These are phyloP conservation scores for Candida dajiaensis DNA, from an alignment of 805 yeast genomes.

Conservation along the genomic window DNA sequence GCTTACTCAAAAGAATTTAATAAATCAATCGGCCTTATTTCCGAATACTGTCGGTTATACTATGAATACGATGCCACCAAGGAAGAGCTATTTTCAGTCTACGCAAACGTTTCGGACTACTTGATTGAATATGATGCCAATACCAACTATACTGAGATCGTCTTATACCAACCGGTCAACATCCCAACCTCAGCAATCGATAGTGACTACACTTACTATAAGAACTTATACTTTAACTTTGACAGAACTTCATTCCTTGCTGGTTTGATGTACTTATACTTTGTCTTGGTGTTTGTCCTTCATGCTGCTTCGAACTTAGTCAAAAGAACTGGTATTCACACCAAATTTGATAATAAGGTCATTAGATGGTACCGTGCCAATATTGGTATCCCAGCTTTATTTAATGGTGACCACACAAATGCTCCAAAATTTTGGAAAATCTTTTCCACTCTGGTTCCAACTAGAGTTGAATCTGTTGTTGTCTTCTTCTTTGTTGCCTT, in stretches of 20 bases:
- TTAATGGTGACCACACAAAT: slow-evolving; percentile 13
- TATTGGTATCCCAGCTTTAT: slow-evolving; percentile 19
- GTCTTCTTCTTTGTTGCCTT: slow-evolving; percentile 28
- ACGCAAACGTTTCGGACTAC: slow-evolving; percentile 26
- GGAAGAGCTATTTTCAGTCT: slow-evolving; percentile 22
- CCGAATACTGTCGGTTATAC: slow-evolving; percentile 4
- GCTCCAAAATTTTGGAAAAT: slow-evolving; percentile 1
- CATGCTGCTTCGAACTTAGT: slow-evolving; percentile 29
- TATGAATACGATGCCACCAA: background rate
- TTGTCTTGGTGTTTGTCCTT: slow-evolving; percentile 33
- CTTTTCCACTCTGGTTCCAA: slow-evolving; percentile 17
- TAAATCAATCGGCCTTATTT: slow-evolving; percentile 1
- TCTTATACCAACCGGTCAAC: slow-evolving; percentile 11
- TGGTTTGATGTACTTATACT: slow-evolving; percentile 31
- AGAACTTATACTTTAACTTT: slow-evolving; percentile 12
- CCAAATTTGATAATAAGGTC: slow-evolving; percentile 7
- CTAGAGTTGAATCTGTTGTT: slow-evolving; percentile 24
- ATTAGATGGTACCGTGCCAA: slow-evolving; percentile 16
- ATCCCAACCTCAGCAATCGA: background rate
- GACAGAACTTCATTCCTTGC: slow-evolving; percentile 19
- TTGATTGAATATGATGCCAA: slow-evolving; percentile 4
- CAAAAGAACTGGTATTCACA: slow-evolving; percentile 21
- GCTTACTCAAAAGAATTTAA: slow-evolving; percentile 11
- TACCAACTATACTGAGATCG: slow-evolving; percentile 4
- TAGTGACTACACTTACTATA: slow-evolving; percentile 1